Conservation (phyloP, 23 red algal genomes). For the Gracilaria vermiculophylla region DNA sequence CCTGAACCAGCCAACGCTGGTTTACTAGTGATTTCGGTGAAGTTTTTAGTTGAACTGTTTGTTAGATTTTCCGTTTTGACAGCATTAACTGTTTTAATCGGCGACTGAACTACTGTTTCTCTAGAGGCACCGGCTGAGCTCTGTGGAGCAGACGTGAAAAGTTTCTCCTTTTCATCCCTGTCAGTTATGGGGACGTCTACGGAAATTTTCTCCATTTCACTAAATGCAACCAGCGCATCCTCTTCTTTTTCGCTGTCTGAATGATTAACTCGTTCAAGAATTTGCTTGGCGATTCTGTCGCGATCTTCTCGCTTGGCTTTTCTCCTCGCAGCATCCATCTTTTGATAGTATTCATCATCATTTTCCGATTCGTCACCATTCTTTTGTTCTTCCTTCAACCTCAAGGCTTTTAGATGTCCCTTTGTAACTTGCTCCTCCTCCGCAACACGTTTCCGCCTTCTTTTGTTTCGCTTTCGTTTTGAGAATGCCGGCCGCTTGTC, state of each 20-base stretch:
- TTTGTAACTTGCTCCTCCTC: background rate
- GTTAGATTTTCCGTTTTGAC: background rate
- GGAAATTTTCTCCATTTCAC: conserved; percentile 48
- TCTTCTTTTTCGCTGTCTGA: conserved; percentile 19
- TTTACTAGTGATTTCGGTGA: background rate
- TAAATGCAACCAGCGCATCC: conserved; percentile 15
- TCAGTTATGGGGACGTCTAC: background rate
- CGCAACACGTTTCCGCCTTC: conserved; percentile 3
- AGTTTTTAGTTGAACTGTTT: background rate
- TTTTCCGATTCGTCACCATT: background rate
- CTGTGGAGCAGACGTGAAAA: background rate
- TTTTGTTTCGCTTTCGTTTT: conserved; percentile 24
- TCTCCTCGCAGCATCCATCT: conserved; percentile 5
- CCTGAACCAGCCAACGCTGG: background rate
- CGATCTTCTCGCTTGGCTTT: conserved; percentile 1
- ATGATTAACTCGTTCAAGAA: conserved; percentile 40
- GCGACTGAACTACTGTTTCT: background rate
- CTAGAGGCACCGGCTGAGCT: too few species aligned
- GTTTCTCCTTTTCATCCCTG: background rate
- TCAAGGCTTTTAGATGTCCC: conserved; percentile 26
- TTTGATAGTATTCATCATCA: conserved; percentile 36
- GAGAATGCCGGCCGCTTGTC: background rate
- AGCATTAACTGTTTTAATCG: background rate
- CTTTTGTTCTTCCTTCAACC: conserved; percentile 7
- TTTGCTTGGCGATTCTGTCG: conserved; percentile 4